Evolutionary conservation across 257 asterid species (phyloP).

Genomic region (Sherardia arvensis): DNA sequence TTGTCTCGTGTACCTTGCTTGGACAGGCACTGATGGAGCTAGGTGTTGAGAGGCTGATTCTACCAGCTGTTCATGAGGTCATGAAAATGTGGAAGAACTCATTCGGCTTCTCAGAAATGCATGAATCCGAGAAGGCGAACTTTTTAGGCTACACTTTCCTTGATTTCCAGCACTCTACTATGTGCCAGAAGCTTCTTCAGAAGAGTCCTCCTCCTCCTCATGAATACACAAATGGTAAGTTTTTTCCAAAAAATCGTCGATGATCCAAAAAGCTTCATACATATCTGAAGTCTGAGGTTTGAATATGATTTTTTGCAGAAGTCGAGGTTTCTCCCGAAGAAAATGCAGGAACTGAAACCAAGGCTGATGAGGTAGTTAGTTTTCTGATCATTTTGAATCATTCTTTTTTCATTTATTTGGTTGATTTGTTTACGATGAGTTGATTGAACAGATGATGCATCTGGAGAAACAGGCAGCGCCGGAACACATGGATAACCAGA

Average conservation of each 20-base stretch:
- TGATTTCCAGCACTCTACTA: constrained; percentile 63
- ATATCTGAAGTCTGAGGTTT: neutral
- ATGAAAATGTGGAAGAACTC: constrained; percentile 65
- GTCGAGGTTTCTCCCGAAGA: neutral
- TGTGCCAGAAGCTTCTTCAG: constrained; percentile 64
- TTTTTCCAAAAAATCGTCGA: neutral
- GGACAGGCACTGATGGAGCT: constrained; percentile 49
- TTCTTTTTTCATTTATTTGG: neutral
- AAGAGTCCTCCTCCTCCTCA: constrained; percentile 11
- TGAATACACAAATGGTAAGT: too few relatives aligned
- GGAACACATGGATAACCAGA: neutral
- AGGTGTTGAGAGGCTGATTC: constrained; percentile 82
- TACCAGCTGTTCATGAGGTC: constrained; percentile 71
- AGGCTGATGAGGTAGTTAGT: neutral
- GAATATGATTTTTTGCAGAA: neutral
- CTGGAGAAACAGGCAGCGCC: neutral
- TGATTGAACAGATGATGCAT: neutral
- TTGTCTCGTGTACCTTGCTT: neutral
- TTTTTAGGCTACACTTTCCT: constrained; percentile 52
- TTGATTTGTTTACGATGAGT: neutral
- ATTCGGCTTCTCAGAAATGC: constrained; percentile 67
- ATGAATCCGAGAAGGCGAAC: constrained; percentile 42
- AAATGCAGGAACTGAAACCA: too few relatives aligned
- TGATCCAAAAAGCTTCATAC: neutral
- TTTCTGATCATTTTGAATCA: neutral